These are phyloP conservation scores for Solanum gracilifrons DNA, from an alignment of 257 asterid genomes.

Conservation along the genomic window DNA sequence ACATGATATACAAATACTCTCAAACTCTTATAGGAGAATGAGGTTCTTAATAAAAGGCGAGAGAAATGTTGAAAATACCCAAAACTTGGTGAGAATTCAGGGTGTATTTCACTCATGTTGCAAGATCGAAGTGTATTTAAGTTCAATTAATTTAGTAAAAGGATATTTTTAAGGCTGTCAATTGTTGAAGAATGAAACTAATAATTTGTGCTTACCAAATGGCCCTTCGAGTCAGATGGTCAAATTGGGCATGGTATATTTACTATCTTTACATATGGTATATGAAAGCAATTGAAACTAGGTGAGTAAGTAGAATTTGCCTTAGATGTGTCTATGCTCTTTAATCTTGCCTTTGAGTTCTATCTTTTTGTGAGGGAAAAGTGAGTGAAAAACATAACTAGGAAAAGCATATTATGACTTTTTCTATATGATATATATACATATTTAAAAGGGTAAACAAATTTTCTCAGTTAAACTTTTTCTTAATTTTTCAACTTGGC, in stretches of 20 bases:
- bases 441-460: neutral
- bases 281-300: neutral
- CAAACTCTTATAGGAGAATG: neutral
- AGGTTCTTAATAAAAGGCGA: no score
- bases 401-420: neutral
- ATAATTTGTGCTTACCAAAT: neutral
- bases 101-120: neutral
- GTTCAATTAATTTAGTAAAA: no score
- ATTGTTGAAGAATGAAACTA: no score
- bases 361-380: neutral
- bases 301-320: neutral
- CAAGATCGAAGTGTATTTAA: no score
- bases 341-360: neutral
- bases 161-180: no score
- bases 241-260: neutral
- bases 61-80: neutral
- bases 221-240: neutral
- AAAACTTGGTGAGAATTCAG: no score
- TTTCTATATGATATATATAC: neutral
- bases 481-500: neutral
- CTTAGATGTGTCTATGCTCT: neutral
- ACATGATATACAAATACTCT: no score
- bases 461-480: neutral
- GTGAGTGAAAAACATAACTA: neutral
- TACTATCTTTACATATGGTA: neutral